Base-by-base conservation (phyloP, 441 rosid genomes). In the Raphanus hybrid region DNA sequence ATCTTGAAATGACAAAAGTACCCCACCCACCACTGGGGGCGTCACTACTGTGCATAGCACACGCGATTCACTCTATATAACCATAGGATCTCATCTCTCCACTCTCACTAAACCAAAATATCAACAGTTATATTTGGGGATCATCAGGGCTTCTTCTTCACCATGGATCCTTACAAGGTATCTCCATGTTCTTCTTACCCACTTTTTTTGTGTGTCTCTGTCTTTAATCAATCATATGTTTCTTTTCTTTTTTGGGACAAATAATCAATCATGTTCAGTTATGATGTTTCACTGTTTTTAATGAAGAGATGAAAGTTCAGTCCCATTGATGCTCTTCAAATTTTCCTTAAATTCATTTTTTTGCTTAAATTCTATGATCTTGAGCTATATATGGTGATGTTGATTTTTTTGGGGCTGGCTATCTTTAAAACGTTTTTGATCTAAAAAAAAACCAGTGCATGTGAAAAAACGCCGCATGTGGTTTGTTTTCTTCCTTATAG, bases 81-180 rank as follows among this genome's bases (percentile, higher is more conserved):
- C 12, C 58, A 32, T 23, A 41, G 32, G 29, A 41, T 74, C 71
- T 55, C 67, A 55, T 69, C 75, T 63, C 67, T 18, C 2, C 71
- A 69, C 82, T 63, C 67, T 79, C 82, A 74, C 78, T 39, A 20
- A 63, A 74, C 45, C 63, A 55, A 68, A 32, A 12, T 64, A 39
- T 29, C 41, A 77, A 65, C 59, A 29, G 39, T 8, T 55, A 37
- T 6, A 1, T 5, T 70, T 48, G 69, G 41, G 75, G 80, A 70
- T 77, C 80, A n/a, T 58, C 61, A 32, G 7, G 6, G 39, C 61
- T 55, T 55, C 66, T 14, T 57, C 78, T 52, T 73, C 82, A 69
- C 75, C 80, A 89, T 91, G 97, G 91, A 89, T 85, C 94, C 92
- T 26, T 88, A 88, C 90, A 91, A 89, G 96, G 96, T 91, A 70